Evolutionary conservation across 305 asterid genomes (phyloP).

Genomic region (Rubia occidens): DNA sequence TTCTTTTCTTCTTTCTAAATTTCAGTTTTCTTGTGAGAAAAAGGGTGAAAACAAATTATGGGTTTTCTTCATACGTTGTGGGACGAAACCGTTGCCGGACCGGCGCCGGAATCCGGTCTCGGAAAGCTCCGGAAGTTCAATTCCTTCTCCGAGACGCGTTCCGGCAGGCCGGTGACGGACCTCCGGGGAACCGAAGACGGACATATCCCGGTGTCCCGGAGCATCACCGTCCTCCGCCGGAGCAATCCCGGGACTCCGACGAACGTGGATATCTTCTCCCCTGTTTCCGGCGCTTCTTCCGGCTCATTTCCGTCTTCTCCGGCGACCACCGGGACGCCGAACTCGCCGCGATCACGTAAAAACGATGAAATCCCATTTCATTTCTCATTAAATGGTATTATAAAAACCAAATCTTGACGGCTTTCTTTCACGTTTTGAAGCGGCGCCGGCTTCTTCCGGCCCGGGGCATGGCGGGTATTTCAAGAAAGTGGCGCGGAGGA

Average conservation of each 20-base stretch:
- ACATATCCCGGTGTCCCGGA: conserved; percentile 32
- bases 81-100: conserved; percentile 78
- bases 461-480: conserved; percentile 25
- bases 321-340: conserved; percentile 32
- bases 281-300: conserved; percentile 35
- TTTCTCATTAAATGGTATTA: background rate
- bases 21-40: background rate
- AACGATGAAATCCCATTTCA: background rate
- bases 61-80: conserved; percentile 63
- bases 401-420: background rate
- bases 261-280: conserved; percentile 23
- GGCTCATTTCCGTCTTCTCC: conserved; percentile 26
- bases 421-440: conserved; percentile 15
- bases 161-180: conserved; percentile 6
- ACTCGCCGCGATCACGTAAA: conserved; percentile 55
- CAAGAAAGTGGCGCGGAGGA: conserved; percentile 40
- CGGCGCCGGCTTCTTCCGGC: conserved; percentile 26
- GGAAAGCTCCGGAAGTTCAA: conserved; percentile 56
- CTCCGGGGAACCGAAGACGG: background rate
- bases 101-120: conserved; percentile 61
- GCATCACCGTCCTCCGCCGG: conserved; percentile 41
- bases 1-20: background rate
- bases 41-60: conserved; percentile 23
- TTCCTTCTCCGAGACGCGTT: conserved; percentile 29
- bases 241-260: conserved; percentile 14